Evolutionary conservation across 768 basidiomycete genomes (phyloP), one percentile per base, ranked within the genome.

Genomic region (Naganishia onofrii): DNA sequence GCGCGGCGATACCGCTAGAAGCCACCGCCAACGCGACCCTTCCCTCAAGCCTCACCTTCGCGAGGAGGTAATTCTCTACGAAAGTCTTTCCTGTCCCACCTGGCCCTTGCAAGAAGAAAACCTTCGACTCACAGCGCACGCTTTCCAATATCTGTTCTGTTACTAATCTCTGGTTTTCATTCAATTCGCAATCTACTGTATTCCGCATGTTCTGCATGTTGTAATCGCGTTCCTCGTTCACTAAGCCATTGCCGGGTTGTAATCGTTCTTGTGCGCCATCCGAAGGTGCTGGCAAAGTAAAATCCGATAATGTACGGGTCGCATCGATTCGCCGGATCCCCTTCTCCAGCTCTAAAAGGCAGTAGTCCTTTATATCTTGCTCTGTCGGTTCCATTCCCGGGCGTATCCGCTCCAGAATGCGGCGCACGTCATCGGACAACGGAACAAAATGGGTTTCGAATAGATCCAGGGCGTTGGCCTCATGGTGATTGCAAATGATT

Each of bases 61-160:
- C 46, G 71, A 81, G 78, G 52, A 84, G 71, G 3, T 81, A 77
- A 3, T 82, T 84, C 67, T 81, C 82, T 0, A 84, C 70, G 76
- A 82, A 85, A 0, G 85, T 85, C 67, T 85, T 86, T 15, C 85
- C 84, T 64, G 81, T 81, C 0, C 84, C 84, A 36, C 81, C 84
- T 53, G 82, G 76, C 56, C 84, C 83, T 72, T 83, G 76, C 8
- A 85, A 67, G 57, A 85, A 85, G 71, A 84, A 84, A 0, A 70
- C 12, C 74, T 36, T 1, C 67, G 5, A 2, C 75, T 64, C 29
- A 80, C 74, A 8, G 82, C 77, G 15, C 73, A 51, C 23, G 23
- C 21, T 21, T 19, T 51, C 48, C 48, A 51, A 51, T 51, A 51
- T 51, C 23, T 26, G 4, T 19, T 51, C 15, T 6, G 23, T 51